Conservation (phyloP, 2,329 filamentous ascomycete species). For the Beauveria rudraprayagi region DNA sequence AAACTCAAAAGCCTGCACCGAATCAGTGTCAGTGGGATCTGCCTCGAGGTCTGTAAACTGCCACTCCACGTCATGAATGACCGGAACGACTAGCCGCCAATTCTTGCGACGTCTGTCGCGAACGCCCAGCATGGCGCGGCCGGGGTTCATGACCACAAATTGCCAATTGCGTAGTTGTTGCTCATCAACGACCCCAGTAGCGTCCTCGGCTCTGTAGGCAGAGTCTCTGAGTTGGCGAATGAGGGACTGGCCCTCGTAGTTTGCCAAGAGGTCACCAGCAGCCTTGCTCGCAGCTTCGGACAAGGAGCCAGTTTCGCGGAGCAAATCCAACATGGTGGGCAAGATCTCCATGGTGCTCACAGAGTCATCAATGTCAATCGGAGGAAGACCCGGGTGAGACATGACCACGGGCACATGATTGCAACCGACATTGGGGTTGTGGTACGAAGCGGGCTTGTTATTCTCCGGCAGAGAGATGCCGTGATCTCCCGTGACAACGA, state of each 20-base stretch:
- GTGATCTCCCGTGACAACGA: constrained; percentile 26
- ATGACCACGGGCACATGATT: constrained; percentile 25
- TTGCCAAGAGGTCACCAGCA: constrained; percentile 22
- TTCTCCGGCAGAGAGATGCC: constrained; percentile 26
- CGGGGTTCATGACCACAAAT: constrained; percentile 20
- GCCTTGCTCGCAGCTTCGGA: constrained; percentile 19
- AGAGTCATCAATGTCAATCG: constrained; percentile 22
- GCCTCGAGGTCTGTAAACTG: constrained; percentile 7
- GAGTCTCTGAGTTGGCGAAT: constrained; percentile 19
- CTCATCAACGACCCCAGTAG: constrained; percentile 7
- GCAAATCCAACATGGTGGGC: constrained; percentile 27
- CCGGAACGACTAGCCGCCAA: constrained; percentile 20
- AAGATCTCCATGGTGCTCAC: constrained; percentile 26
- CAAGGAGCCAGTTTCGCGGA: constrained; percentile 26
- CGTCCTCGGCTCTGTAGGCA: constrained; percentile 1
- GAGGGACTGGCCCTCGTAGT: constrained; percentile 29
- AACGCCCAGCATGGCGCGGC: constrained; percentile 17
- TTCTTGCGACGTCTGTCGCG: constrained; percentile 15
- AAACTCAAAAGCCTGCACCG: constrained; percentile 10
- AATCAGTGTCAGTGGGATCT: constrained; percentile 8
- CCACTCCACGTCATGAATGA: constrained; percentile 16
- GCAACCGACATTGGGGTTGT: constrained; percentile 26
- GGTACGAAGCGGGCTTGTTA: constrained; percentile 22
- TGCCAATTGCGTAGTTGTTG: constrained; percentile 18
- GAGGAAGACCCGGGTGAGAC: constrained; percentile 25